phyloP scores from a whole-genome alignment of 192 early-diverging fungal species.

The Backusella circina region DNA sequence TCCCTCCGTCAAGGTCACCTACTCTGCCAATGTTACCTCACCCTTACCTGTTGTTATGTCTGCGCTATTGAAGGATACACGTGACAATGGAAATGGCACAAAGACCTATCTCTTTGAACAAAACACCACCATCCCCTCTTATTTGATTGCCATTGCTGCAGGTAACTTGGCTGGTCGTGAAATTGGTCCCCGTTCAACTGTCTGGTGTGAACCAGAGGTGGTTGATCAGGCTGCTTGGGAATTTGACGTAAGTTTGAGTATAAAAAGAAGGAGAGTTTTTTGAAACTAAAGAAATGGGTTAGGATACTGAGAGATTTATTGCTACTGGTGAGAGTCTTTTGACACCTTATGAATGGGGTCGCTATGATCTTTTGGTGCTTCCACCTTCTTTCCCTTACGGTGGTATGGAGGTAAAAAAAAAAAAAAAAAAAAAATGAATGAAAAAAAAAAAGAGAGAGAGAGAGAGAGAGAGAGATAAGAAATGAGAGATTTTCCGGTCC shows the following conservation, averaged over 20 bases:
- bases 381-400: conserved; percentile 83
- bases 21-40: conserved; percentile 76
- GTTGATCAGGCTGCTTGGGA: conserved; percentile 91
- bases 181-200: conserved; percentile 89
- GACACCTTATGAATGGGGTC: conserved; percentile 94
- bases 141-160: conserved; percentile 90
- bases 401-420: conserved; percentile 38
- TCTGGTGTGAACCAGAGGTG: conserved; percentile 93
- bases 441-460: conserved; percentile 8
- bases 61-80: conserved; percentile 68
- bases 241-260: conserved; percentile 56
- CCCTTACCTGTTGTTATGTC: conserved; percentile 91
- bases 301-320: conserved; percentile 64
- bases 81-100: conserved; percentile 44
- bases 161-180: conserved; percentile 82
- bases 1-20: conserved; percentile 84
- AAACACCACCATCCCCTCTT: conserved; percentile 85
- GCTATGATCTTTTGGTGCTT: conserved; percentile 90
- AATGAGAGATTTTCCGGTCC: not conserved
- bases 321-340: conserved; percentile 67
- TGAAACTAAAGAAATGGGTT: not conserved
- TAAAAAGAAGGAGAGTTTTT: not conserved
- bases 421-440: conserved; percentile 3
- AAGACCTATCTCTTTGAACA: conserved; percentile 82
- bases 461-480: conserved; percentile 1